Percentiles rank a stretch among this genome's conserved stretches.
These are phyloP conservation scores for Lophiotrema nucula DNA, from an alignment of 495 filamentous ascomycete species.

Conservation along the genomic window DNA sequence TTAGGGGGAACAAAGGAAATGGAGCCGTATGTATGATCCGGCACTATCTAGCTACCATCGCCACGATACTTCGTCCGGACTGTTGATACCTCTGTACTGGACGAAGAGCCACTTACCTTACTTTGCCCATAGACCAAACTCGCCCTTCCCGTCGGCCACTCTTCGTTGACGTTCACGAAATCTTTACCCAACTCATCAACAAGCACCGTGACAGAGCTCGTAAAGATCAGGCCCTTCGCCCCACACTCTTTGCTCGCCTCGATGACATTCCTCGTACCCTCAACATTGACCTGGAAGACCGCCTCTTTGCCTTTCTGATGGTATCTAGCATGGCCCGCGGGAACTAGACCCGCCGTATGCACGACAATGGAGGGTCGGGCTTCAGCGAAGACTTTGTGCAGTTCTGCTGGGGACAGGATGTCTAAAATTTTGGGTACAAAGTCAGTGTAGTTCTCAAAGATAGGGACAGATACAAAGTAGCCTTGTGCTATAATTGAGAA, in stretches of 20 bases:
- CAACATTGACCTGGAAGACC: slow-evolving; percentile 45
- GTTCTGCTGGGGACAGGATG: slow-evolving; percentile 27
- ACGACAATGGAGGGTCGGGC: slow-evolving; percentile 37
- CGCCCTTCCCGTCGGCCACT: slow-evolving; percentile 48
- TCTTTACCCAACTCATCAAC: slow-evolving; percentile 54
- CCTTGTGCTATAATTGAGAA: too few relatives aligned
- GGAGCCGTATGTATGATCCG: not conserved
- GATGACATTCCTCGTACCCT: slow-evolving; percentile 48
- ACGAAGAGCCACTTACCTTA: slow-evolving; percentile 52
- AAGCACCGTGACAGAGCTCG: slow-evolving; percentile 55
- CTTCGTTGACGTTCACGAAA: slow-evolving; percentile 56
- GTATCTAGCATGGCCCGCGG: slow-evolving; percentile 34
- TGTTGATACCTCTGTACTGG: too few relatives aligned
- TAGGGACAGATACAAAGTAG: too few relatives aligned
- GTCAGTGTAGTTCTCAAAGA: too few relatives aligned
- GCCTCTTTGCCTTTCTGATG: slow-evolving; percentile 20
- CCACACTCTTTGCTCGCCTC: slow-evolving; percentile 36
- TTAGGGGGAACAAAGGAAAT: too few relatives aligned
- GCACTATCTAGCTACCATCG: not conserved
- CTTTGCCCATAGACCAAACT: slow-evolving; percentile 60
- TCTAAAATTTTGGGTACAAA: too few relatives aligned
- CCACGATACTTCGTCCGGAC: not conserved
- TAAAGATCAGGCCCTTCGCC: slow-evolving; percentile 48
- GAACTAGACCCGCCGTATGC: slow-evolving; percentile 41
- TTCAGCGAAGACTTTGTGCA: slow-evolving; percentile 31